Percentiles rank a stretch among this genome's conserved stretches.
These are phyloP conservation scores for Neurospora sp. DNA, from an alignment of 2,329 filamentous ascomycete genomes.

Conservation along the genomic window DNA sequence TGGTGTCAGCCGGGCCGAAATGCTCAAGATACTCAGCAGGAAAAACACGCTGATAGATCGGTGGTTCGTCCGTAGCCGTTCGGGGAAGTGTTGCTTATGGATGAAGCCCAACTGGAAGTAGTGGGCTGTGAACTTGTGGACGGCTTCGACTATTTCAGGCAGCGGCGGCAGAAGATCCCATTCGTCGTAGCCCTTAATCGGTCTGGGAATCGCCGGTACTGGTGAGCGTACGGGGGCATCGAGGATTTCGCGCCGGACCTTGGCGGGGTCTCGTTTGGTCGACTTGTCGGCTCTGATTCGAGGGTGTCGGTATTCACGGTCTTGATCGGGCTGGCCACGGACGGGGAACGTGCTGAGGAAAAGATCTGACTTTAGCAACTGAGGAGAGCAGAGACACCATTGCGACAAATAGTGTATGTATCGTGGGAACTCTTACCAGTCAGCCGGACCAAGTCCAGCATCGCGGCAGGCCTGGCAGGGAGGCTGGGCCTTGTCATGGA, in stretches of 20 bases:
- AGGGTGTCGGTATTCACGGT: conserved; percentile 47
- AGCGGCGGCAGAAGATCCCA: conserved; percentile 43
- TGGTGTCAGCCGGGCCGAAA: conserved; percentile 46
- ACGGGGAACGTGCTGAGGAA: conserved; percentile 37
- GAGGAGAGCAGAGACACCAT: neutral
- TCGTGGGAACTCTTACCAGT: conserved; percentile 34
- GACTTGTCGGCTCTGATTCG: conserved; percentile 39
- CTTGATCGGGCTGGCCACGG: conserved; percentile 43
- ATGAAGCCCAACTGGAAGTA: conserved; percentile 54
- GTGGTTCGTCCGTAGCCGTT: conserved; percentile 35
- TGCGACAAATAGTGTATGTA: neutral
- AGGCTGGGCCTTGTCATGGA: conserved; percentile 37
- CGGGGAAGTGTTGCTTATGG: conserved; percentile 40
- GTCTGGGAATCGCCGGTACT: conserved; percentile 6
- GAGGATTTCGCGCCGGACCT: conserved; percentile 25
- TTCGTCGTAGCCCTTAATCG: conserved; percentile 26
- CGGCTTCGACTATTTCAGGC: conserved; percentile 39
- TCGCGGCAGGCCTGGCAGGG: conserved; percentile 44
- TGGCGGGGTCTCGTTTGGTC: conserved; percentile 29
- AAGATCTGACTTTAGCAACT: conserved; percentile 8
- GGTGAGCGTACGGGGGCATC: conserved; percentile 18
- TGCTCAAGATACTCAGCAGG: conserved; percentile 44
- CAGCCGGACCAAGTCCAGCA: conserved; percentile 35
- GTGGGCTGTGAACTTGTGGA: conserved; percentile 42
- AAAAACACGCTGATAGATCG: conserved; percentile 44